Base-by-base conservation (phyloP, 2,329 filamentous ascomycete genomes). In the Fusarium sp. region DNA sequence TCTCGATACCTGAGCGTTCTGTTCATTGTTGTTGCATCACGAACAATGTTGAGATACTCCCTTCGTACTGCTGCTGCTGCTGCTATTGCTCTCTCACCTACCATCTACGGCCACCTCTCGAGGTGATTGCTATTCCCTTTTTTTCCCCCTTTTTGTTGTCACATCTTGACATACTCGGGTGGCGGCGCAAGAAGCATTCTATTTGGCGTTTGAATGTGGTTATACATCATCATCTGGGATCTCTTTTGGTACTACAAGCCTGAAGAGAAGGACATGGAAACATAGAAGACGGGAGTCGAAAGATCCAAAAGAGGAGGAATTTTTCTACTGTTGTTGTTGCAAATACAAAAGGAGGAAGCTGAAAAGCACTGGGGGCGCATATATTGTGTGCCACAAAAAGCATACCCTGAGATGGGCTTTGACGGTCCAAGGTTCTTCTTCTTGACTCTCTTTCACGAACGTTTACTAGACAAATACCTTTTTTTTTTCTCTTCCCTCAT, bases 131-230 rank as follows among this genome's bases (percentile, higher is more conserved):
- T 66, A 66, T 44, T 60, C 57, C 64, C 56, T 56, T 62, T 63
- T 61, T 63, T 59, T 63, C 60, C 55, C 6, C 46, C 46, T 68
- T 62, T 57, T 64, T 64, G 36, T 67, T 63, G 42, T 57, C 66
- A 71, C 55, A 70, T 68, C 60, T 62, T 53, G 61, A 64, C 61
- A 57, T 62, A 62, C 53, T 49, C 40, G 46, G 62, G 66, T 35
- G 72, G 72, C 33, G 72, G 72, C 33, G 63, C 67, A 61, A 70
- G 69, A 78, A 71, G 75, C 75, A 78, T 76, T 69, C 60, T 70
- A 67, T 74, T 77, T 56, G 76, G 76, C 76, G 76, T 78, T 78
- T 68, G 66, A 74, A 65, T 69, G 75, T 78, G 62, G 78, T 76
- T 57, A 63, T 70, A 55, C 73, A 44, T 33, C 42, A 72, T 44